Base-by-base conservation (phyloP, 106 monocot species). In the Acorus gramineus region DNA sequence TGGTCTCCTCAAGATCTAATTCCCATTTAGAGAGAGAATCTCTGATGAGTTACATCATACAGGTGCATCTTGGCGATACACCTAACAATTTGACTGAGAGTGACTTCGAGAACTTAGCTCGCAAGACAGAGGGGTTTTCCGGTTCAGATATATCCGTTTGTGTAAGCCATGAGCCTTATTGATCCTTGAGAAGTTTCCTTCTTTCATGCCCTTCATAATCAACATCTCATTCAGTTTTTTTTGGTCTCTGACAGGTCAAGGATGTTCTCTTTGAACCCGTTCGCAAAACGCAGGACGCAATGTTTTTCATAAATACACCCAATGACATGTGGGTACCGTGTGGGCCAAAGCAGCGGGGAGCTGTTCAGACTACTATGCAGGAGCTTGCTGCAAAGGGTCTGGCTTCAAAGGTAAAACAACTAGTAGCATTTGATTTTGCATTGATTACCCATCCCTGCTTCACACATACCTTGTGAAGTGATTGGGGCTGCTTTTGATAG, bases 61-160 rank as follows among this genome's bases (percentile, higher is more conserved):
- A 89, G 89, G 89, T 89, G 57, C 89, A 89, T 71, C 70, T 89
- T 28, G 89, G 89, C 50, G 89, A 89, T 51, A 89, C 89, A 47
- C 89, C 89, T 71, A 68, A 88, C 59, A 84, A 84, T 44, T 73
- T 88, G 63, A 76, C 70, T 49, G 89, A 89, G 68, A 80, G 74
- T 71, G 89, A 89, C 69, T 89, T 85, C 53, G 89, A 89, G 68
- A 62, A 59, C 58, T 80, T 89, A 61, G 89, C 81, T 74, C 73
- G 66, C 53, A 70, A 62, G 52, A 84, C 89, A 49, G 89, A 84
- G 43, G 89, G 89, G 4, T 89, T 89, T 65, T 89, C 89, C 54
- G 89, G 89, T 74, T 89, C 89, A 42, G 89, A 89, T 77, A 79
- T 89, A 8, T 46, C 82, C 65, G 89, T 89, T 72, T 89, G 89